Evolutionary conservation across 345 rosid species (phyloP).

Genomic region (Nephelium lappaceum): DNA sequence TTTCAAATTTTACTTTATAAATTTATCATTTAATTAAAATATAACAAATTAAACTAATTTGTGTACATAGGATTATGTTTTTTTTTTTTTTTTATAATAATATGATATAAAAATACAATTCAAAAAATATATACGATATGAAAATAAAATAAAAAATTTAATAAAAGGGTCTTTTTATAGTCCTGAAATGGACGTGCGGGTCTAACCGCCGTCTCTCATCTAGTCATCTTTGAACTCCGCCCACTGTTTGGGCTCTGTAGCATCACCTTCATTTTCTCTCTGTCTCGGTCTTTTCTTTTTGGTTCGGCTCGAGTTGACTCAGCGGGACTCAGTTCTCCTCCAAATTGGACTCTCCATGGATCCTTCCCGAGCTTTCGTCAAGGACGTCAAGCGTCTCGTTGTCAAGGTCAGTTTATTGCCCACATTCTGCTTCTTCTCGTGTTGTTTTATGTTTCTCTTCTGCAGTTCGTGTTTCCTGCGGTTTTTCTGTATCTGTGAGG

Average conservation of each 20-base stretch:
- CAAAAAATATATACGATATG: background rate
- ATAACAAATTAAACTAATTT: no score
- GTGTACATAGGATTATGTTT: no score
- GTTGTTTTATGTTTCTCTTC: no score
- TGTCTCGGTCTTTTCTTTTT: background rate
- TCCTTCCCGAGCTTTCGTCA: constrained; percentile 46
- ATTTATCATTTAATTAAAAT: no score
- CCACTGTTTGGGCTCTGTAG: background rate
- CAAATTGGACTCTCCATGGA: constrained; percentile 27
- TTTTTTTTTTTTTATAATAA: no score
- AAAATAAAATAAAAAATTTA: background rate
- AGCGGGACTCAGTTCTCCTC: background rate
- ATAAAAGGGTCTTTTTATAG: background rate
- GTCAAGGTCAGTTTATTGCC: constrained; percentile 36
- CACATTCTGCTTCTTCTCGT: background rate
- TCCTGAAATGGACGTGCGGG: constrained; percentile 5
- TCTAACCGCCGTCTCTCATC: constrained; percentile 11
- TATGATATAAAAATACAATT: background rate
- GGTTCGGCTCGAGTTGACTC: constrained; percentile 8
- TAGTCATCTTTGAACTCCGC: background rate
- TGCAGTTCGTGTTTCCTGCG: background rate
- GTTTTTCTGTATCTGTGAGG: background rate
- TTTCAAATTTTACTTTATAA: no score
- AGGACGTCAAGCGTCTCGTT: constrained; percentile 51
- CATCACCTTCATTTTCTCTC: background rate